Evolutionary conservation across 768 basidiomycete species (phyloP).

Genomic region (Suillus cothurnatus): DNA sequence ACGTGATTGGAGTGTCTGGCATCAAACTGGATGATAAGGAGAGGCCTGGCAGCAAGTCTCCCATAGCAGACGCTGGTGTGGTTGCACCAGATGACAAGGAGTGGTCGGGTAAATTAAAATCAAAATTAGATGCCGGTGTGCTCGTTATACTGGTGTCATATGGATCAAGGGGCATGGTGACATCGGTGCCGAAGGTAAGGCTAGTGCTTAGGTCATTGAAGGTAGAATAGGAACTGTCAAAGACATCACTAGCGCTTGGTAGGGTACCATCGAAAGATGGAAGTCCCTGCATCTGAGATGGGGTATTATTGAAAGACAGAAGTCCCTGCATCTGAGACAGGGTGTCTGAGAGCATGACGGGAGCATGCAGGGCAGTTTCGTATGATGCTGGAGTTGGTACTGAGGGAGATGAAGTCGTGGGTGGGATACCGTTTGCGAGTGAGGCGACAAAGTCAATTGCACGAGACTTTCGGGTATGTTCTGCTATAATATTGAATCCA

Average conservation of each 20-base stretch:
- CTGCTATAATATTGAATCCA: neutral
- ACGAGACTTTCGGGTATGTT: no score
- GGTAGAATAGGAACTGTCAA: neutral
- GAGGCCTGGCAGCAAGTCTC: neutral
- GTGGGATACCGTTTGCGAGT: no score
- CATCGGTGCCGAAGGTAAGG: neutral
- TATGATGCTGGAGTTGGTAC: no score
- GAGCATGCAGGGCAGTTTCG: neutral
- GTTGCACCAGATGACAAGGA: neutral
- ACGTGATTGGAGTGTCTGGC: neutral
- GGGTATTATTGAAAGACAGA: no score
- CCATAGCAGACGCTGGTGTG: neutral
- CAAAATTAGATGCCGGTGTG: neutral
- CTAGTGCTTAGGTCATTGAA: neutral
- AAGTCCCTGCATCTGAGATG: no score
- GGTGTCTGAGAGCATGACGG: neutral
- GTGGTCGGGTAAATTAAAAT: neutral
- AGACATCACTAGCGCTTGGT: no score
- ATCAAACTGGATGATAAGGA: neutral
- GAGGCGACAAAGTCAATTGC: no score
- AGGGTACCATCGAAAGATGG: no score
- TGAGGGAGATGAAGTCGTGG: no score
- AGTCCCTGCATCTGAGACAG: neutral
- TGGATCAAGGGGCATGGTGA: neutral
- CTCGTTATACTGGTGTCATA: neutral